Conservation (phyloP, 345 rosid species). For the Citrus trifoliata region DNA sequence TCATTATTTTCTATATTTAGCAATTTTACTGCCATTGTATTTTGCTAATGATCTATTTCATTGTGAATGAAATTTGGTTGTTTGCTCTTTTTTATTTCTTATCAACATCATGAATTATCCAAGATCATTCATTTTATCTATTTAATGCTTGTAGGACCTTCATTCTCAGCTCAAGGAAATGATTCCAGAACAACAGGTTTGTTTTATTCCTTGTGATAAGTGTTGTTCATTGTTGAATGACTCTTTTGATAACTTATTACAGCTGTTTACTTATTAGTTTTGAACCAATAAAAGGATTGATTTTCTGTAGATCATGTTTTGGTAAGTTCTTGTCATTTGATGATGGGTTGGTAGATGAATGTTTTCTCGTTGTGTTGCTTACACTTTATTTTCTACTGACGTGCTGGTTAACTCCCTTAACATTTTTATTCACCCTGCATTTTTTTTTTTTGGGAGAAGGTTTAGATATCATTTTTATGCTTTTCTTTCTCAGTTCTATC, state of each 20-base stretch:
- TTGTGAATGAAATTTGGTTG: neutral
- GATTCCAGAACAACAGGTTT: conserved; percentile 96
- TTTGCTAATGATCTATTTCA: neutral
- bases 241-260: neutral
- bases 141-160: conserved; percentile 59
- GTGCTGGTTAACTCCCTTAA: neutral
- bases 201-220: neutral
- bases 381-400: neutral
- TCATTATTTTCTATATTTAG: neutral
- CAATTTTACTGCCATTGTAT: neutral
- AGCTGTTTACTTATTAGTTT: neutral
- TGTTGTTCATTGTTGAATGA: neutral
- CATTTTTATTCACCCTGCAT: neutral
- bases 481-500: neutral
- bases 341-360: neutral
- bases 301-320: neutral
- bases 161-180: conserved; percentile 84
- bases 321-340: neutral
- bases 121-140: conserved; percentile 1
- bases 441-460: neutral
- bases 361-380: neutral
- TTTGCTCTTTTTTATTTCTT: neutral
- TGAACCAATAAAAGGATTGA: neutral
- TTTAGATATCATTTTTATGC: neutral
- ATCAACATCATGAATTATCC: neutral